Evolutionary conservation across 257 asterid species (phyloP).

Genomic region (Solanum chmielewskii): DNA sequence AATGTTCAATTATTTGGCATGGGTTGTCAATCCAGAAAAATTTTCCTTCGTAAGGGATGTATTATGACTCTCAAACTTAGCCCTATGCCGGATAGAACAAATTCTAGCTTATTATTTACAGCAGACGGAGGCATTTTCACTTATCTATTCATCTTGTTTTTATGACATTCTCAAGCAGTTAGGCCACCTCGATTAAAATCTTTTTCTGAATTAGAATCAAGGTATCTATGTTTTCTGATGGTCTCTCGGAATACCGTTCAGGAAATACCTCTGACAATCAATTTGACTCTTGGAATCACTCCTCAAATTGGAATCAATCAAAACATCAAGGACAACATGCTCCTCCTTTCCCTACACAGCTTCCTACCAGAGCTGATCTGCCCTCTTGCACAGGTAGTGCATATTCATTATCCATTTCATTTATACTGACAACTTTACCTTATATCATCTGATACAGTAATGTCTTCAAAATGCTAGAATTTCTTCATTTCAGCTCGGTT

Average conservation of each 20-base stretch:
- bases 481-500: neutral
- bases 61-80: neutral
- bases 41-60: neutral
- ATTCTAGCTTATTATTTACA: neutral
- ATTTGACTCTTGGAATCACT: conserved; percentile 44
- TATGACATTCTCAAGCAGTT: neutral
- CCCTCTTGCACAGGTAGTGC: conserved; percentile 84
- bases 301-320: conserved; percentile 33
- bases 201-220: neutral
- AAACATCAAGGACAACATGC: conserved; percentile 46
- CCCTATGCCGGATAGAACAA: neutral
- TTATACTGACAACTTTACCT: neutral
- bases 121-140: neutral
- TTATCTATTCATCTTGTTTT: neutral
- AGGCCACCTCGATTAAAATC: neutral
- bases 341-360: conserved; percentile 71
- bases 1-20: neutral
- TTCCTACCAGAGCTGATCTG: conserved; percentile 87
- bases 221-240: neutral
- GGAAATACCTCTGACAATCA: conserved; percentile 49
- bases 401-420: neutral
- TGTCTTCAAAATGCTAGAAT: neutral
- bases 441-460: neutral
- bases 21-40: neutral
- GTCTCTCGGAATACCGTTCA: conserved; percentile 16